Base-by-base conservation (phyloP, 768 basidiomycete species). In the Tylopilus cervinicoccineus region DNA sequence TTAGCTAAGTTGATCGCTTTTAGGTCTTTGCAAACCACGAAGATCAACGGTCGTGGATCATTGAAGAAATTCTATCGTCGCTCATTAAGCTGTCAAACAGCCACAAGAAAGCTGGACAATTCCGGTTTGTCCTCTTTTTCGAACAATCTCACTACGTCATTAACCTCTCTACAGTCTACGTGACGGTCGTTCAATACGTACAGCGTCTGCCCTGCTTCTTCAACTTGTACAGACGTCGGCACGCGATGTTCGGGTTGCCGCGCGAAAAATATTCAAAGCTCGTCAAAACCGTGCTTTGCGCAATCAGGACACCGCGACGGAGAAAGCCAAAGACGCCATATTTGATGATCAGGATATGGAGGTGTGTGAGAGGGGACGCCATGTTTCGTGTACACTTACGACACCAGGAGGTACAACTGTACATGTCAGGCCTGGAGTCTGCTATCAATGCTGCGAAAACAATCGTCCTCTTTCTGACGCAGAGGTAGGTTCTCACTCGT, bases 211-310 rank as follows among this genome's bases (percentile, higher is more conserved):
- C 0, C 73, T 99, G 6, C 75, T 99, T 10, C 74, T 99, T 17
- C 94, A 98, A 57, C 84, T 99, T n/a, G 86, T 98, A 2, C 96
- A 99, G 62, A 95, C 93, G 0, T 94, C 92, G 5, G 85, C 91
- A 0, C 86, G 91, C 54, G 90, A 92, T 54, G 83, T 95, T n/a
- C 76, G 83, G 16, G 63, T 84, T n/a, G 77, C 82, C 43, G 85
- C 84, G 1, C 74, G 73, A 51, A 75, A 70, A 51, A 76, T 89
- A 29, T 78, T 76, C 27, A 85, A 82, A 53, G 66, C 73, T 26
- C 79, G 86, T 8, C 80, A 83, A 58, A 80, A 80, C 59, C 76
- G 75, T 17, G 81, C 79, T 0, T 58, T 89, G 42, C 77, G 74
- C 11, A 72, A 83, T 16, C 83, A 86, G 58, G 85, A 88, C 57